Evolutionary conservation across 345 rosid genomes (phyloP).

Genomic region (Brassica nigra): DNA sequence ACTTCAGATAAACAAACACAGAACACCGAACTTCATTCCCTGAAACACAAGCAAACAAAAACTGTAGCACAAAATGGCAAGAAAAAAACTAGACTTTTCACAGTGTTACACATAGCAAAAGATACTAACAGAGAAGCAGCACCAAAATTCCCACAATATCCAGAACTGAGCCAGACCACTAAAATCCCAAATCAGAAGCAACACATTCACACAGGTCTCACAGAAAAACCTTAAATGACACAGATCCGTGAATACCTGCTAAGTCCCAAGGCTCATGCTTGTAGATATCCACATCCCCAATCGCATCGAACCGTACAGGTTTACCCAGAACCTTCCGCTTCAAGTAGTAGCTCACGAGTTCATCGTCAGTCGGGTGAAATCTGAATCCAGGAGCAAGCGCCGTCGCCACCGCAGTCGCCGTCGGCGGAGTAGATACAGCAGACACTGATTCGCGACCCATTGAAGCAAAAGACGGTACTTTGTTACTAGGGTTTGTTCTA

Average conservation of each 20-base stretch:
- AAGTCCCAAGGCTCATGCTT: constrained; percentile 89
- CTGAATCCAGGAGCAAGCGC: constrained; percentile 96
- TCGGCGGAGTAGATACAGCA: constrained; percentile 24
- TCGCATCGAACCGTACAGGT: constrained; percentile 72
- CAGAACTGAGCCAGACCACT: background rate
- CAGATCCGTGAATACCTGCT: constrained; percentile 43
- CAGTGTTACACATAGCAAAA: constrained; percentile 13
- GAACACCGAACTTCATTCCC: constrained; percentile 13
- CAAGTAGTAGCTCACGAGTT: constrained; percentile 79
- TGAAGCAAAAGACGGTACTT: constrained; percentile 14
- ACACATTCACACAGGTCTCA: background rate
- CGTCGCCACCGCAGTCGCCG: constrained; percentile 38
- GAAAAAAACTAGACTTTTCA: background rate
- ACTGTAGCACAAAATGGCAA: background rate
- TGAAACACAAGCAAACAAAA: constrained; percentile 19
- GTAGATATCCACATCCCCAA: constrained; percentile 84
- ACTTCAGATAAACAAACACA: background rate
- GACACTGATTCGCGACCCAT: constrained; percentile 48
- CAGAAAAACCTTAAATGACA: constrained; percentile 22
- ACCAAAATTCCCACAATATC: background rate
- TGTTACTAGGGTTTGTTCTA: constrained; percentile 20
- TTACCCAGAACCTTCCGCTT: constrained; percentile 74
- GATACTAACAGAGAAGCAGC: background rate
- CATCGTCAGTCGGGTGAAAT: constrained; percentile 94
- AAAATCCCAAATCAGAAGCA: constrained; percentile 22